Conservation (phyloP, 345 rosid genomes). For the Nephelium lappaceum region DNA sequence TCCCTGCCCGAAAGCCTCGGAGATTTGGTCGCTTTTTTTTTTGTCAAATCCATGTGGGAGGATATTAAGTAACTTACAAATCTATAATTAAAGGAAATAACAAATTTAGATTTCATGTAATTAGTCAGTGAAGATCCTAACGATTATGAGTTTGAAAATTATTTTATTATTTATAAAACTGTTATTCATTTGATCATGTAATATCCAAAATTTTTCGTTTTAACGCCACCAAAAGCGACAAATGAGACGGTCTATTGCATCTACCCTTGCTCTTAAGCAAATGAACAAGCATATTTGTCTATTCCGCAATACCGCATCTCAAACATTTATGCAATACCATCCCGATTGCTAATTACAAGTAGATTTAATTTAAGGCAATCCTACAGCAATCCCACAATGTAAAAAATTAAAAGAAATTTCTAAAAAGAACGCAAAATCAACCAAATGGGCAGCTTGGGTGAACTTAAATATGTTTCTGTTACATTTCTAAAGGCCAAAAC, state of each 20-base stretch:
- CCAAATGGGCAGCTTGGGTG: not conserved
- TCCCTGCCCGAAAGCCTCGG: no score
- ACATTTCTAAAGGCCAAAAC: not conserved
- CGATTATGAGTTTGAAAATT: no score
- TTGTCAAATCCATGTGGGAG: not conserved
- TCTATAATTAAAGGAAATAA: not conserved
- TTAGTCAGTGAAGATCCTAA: not conserved
- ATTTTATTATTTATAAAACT: no score
- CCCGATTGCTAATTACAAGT: not conserved
- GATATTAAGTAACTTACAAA: not conserved
- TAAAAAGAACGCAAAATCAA: no score
- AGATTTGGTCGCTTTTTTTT: not conserved
- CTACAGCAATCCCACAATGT: not conserved
- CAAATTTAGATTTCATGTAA: not conserved
- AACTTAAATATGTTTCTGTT: not conserved
- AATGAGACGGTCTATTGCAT: not conserved
- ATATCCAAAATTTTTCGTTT: not conserved
- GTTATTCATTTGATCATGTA: not conserved
- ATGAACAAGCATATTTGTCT: no score
- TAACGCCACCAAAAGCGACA: not conserved
- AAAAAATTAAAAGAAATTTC: not conserved
- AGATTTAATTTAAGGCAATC: no score
- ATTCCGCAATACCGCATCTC: not conserved
- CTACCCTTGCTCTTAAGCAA: not conserved
- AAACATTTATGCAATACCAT: no score